Conservation (phyloP, 139 green algal species). For the Tetradesmus lagerheimii region DNA sequence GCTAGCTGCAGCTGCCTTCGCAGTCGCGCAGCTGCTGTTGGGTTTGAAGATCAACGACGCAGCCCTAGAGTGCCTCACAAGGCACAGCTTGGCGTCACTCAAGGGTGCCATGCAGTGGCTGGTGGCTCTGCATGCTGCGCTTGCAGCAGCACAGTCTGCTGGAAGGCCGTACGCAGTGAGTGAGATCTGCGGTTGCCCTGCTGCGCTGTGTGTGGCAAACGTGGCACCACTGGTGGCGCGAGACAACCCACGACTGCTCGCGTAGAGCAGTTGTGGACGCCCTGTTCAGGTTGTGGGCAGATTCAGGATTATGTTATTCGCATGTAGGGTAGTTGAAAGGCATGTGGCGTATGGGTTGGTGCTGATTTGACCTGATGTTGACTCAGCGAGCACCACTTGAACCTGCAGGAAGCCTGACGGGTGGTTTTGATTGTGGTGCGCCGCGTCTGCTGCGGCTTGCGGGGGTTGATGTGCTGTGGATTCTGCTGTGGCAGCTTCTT, state of each 20-base stretch:
- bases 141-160: not conserved
- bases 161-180: slow-evolving; percentile 9
- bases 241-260: not conserved
- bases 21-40: slow-evolving; percentile 11
- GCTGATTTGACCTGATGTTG: no score
- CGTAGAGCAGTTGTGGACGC: no score
- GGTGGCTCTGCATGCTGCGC: not conserved
- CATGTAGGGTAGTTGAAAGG: no score
- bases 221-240: not conserved
- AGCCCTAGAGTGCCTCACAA: not conserved
- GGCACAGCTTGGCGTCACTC: not conserved
- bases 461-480: no score
- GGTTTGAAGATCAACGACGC: not conserved
- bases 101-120: not conserved
- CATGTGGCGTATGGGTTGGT: no score
- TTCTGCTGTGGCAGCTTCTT: no score
- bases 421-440: no score
- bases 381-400: no score
- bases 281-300: no score
- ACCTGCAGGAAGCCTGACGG: no score
- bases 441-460: no score
- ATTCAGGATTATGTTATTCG: no score
- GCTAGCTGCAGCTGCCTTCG: slow-evolving; percentile 26
- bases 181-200: not conserved
- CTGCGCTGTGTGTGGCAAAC: not conserved